These are phyloP conservation scores for Neofusicoccum ribis DNA, from an alignment of 2,329 filamentous ascomycete genomes.

Conservation along the genomic window DNA sequence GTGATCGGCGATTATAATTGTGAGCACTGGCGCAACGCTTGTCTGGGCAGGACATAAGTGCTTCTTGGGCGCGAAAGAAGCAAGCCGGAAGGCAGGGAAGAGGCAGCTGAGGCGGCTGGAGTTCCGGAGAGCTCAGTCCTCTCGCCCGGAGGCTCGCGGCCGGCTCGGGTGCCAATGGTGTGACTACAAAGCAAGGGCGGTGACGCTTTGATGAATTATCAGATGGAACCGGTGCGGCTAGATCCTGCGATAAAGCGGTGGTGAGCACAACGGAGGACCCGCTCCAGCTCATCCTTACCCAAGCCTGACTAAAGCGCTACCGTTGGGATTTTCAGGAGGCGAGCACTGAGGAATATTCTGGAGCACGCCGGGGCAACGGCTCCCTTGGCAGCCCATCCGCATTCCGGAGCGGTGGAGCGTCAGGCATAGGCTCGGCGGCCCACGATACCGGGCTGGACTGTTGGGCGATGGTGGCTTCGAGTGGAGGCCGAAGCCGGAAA, in stretches of 20 bases:
- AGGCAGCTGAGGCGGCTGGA: neutral
- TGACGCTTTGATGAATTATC: slow-evolving; percentile 14
- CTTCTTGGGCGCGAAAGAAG: neutral
- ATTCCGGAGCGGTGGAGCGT: neutral
- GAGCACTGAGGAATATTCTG: slow-evolving; percentile 1
- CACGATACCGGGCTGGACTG: neutral
- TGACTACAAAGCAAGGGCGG: neutral
- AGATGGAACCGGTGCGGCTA: slow-evolving; percentile 9
- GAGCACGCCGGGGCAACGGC: neutral
- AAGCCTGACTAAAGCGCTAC: neutral
- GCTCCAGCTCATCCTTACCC: slow-evolving; percentile 1
- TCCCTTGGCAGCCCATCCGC: neutral
- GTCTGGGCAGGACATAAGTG: neutral
- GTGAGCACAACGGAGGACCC: neutral
- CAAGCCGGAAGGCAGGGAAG: neutral
- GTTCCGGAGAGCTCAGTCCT: neutral
- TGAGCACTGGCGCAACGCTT: neutral
- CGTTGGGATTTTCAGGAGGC: slow-evolving; percentile 13
- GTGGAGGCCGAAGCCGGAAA: slow-evolving; percentile 15
- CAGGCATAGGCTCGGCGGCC: slow-evolving; percentile 7
- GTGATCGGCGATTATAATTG: neutral
- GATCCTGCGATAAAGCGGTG: slow-evolving; percentile 17
- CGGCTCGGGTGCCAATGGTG: neutral
- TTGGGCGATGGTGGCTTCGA: neutral
- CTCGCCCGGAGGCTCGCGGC: neutral